Evolutionary conservation across 2,329 filamentous ascomycete genomes (phyloP).

Genomic region (Penicillium brasilianum): DNA sequence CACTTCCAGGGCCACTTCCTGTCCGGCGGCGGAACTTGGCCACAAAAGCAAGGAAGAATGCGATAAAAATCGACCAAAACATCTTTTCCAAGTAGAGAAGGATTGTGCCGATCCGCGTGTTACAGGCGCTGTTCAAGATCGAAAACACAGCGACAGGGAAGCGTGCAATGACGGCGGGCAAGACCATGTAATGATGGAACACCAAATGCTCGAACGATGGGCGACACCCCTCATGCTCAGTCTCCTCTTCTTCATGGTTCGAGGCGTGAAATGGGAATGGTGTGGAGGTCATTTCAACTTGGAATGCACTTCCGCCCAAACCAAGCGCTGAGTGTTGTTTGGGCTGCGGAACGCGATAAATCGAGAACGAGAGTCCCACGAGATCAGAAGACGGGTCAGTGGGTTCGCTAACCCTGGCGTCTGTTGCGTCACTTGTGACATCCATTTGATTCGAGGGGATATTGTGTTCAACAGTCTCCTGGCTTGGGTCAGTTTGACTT

Average conservation of each 20-base stretch:
- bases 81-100: conserved; percentile 10
- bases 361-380: conserved; percentile 13
- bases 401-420: not conserved
- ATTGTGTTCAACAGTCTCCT: not conserved
- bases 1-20: not conserved
- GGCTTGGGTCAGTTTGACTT: not conserved
- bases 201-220: conserved; percentile 20
- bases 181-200: conserved; percentile 19
- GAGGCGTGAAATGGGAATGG: conserved; percentile 6
- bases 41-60: not conserved
- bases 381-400: conserved; percentile 8
- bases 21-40: conserved; percentile 1
- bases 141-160: conserved; percentile 14
- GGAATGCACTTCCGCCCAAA: not conserved
- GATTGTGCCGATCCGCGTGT: conserved; percentile 16
- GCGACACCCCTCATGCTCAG: conserved; percentile 2
- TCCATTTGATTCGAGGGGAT: not conserved
- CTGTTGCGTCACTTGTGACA: not conserved
- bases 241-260: not conserved
- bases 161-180: conserved; percentile 19
- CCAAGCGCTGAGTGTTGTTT: not conserved
- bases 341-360: conserved; percentile 10
- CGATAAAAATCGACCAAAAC: conserved; percentile 12
- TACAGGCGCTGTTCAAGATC: conserved; percentile 5
- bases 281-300: conserved; percentile 1